Evolutionary conservation across 2,329 filamentous ascomycete species (phyloP).

Genomic region (Cercospora citrullina): DNA sequence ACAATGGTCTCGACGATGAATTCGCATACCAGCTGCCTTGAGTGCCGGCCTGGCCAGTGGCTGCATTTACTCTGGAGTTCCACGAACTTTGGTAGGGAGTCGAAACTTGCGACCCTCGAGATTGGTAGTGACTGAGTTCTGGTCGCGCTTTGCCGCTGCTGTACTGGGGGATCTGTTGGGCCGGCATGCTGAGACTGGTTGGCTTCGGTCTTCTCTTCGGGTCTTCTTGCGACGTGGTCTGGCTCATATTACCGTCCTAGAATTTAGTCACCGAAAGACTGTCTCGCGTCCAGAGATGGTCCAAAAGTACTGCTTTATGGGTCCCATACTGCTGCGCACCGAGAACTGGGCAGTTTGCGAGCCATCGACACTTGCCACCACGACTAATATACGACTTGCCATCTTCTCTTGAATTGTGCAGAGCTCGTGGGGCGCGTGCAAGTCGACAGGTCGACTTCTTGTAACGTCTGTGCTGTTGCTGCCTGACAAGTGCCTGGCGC

Average conservation of each 20-base stretch:
- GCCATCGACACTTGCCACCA: neutral
- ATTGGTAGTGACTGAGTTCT: neutral
- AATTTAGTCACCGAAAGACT: neutral
- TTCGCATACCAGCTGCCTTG: neutral
- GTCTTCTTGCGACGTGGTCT: neutral
- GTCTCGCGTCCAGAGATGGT: neutral
- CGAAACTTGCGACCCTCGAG: neutral
- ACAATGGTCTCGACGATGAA: neutral
- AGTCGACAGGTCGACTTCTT: neutral
- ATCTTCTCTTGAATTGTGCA: neutral
- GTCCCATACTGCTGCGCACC: neutral
- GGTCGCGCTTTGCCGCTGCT: neutral
- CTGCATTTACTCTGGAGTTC: neutral
- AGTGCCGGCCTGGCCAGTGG: neutral
- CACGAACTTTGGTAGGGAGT: neutral
- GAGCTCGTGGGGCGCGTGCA: neutral
- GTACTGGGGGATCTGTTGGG: neutral
- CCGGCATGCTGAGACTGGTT: neutral
- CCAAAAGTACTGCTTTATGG: neutral
- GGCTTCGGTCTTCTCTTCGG: neutral
- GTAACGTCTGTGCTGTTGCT: neutral
- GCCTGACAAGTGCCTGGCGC: neutral
- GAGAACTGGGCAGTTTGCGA: neutral
- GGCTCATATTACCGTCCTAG: neutral
- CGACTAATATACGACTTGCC: neutral